Conservation (phyloP, 805 yeast genomes). For the Candida dendrica region DNA sequence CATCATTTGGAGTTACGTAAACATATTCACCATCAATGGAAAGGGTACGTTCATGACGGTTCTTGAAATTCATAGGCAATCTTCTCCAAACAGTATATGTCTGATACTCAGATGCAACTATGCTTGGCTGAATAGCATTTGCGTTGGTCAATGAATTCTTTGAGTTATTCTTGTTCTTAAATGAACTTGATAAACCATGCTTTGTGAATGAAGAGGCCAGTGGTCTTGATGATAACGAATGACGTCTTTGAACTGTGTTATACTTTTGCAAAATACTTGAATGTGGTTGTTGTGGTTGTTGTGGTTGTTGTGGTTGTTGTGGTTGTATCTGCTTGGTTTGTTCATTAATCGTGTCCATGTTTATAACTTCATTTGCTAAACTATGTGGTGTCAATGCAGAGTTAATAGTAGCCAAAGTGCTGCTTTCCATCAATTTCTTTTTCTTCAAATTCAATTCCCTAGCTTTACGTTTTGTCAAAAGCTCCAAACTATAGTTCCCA, state of each 20-base stretch:
- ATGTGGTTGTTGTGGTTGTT: neutral
- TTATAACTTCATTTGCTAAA: constrained; percentile 7
- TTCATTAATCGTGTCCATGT: neutral
- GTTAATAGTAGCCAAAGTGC: constrained; percentile 20
- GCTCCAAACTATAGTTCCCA: constrained; percentile 33
- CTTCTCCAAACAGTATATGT: constrained; percentile 86
- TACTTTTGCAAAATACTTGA: neutral
- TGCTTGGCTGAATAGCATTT: constrained; percentile 14
- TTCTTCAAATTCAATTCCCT: constrained; percentile 27
- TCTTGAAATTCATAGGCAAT: constrained; percentile 76
- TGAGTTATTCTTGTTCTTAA: constrained; percentile 27
- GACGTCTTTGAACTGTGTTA: neutral
- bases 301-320: neutral
- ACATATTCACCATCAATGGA: constrained; percentile 94
- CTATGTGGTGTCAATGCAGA: constrained; percentile 23
- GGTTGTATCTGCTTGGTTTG: constrained; percentile 1
- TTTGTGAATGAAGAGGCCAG: constrained; percentile 6
- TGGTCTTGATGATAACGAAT: constrained; percentile 1
- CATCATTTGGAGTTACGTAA: constrained; percentile 81
- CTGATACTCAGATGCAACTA: constrained; percentile 41
- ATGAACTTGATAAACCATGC: constrained; percentile 18
- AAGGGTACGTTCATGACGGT: constrained; percentile 72
- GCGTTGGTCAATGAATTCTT: constrained; percentile 9
- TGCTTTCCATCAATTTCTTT: constrained; percentile 17
- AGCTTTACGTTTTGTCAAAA: constrained; percentile 32